Evolutionary conservation across 2,329 filamentous ascomycete species (phyloP), one percentile per base, ranked within the genome.

Genomic region (Metarhizium rileyi): DNA sequence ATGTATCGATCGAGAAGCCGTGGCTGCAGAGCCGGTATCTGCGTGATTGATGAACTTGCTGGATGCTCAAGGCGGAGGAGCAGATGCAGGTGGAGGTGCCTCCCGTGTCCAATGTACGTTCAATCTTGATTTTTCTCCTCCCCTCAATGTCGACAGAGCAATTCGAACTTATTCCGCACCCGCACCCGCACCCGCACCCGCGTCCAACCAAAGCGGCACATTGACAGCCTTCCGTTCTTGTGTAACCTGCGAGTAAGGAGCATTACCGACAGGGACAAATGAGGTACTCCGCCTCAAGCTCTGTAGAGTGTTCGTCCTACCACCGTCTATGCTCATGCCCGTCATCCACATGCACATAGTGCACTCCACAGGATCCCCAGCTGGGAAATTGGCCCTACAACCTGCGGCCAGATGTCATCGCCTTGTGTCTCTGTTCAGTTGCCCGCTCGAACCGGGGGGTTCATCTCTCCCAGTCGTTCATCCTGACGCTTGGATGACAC

Each of bases 311-410:
- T 28, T 50, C 18, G 49, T 44, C 44, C 45, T 49, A 46, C 50
- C 43, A 33, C 43, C 35, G 28, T 47, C 47, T 7, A 52, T 51
- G 18, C 44, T 46, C 35, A 43, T 49, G 49, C 49, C 38, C 48
- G 47, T 50, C 43, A 44, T 51, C 49, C 56, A 53, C 53, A 50
- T 49, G 48, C 56, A 53, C 53, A 50, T 49, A 46, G 52, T 26
- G 26, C 43, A 27, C 42, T 48, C 55, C 52, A 50, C 51, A 45
- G 38, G 44, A 38, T 35, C 48, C 52, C 47, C 51, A 48, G 51
- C 49, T 46, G 53, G 56, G 56, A 58, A 57, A 58, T 58, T 58
- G 51, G 53, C 54, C 52, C 50, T 52, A 38, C 52, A 50, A 47
- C 48, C 36, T 35, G 47, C n/a, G 35, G 40, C 16, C 41, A 26